Evolutionary conservation across 179 eudicot species (phyloP).

Genomic region (Patellifolia procumbens): DNA sequence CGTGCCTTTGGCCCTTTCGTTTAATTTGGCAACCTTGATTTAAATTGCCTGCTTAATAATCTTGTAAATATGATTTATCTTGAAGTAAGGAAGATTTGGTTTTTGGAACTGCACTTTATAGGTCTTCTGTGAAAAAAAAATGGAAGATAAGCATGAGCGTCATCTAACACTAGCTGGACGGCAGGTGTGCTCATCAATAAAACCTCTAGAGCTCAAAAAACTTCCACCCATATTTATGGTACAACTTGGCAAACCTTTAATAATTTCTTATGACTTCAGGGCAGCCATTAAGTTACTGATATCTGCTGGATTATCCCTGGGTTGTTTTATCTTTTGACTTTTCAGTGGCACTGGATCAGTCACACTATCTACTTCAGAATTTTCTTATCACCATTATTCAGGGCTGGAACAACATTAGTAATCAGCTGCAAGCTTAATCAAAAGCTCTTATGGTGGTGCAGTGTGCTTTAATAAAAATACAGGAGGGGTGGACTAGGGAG

Average conservation of each 20-base stretch:
- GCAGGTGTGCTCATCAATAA: neutral
- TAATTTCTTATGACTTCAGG: neutral
- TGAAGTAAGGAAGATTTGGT: neutral
- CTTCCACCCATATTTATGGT: neutral
- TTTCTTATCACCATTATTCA: neutral
- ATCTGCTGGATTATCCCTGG: neutral
- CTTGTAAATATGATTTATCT: neutral
- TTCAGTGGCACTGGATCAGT: neutral
- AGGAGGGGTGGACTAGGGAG: neutral
- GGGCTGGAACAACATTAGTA: neutral
- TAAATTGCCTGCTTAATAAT: neutral
- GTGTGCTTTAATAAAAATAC: neutral
- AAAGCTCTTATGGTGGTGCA: neutral
- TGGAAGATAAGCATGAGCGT: neutral
- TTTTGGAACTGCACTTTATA: neutral
- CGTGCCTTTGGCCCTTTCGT: neutral
- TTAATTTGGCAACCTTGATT: neutral
- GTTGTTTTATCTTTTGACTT: neutral
- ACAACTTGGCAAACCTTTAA: neutral
- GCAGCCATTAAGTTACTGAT: neutral
- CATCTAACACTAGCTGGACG: neutral
- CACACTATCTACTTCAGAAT: neutral
- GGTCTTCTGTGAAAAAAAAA: too few relatives aligned
- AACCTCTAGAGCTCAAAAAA: neutral
- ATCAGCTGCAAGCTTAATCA: neutral